Evolutionary conservation across 805 yeast genomes (phyloP).

Genomic region (Lachancea kluyveri): DNA sequence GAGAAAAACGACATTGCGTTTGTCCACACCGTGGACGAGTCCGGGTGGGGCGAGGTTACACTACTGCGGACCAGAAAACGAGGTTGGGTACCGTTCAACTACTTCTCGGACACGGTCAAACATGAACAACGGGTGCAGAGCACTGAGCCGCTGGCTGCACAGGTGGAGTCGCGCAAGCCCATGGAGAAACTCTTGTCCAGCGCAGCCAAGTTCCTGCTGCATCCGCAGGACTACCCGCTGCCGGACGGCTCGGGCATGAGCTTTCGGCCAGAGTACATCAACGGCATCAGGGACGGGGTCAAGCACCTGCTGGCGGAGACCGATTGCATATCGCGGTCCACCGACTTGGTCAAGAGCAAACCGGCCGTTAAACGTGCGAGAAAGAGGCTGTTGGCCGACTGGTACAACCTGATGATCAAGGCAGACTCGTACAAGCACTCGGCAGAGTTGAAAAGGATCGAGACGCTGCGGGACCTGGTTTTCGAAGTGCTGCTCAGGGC

Average conservation of each 20-base stretch:
- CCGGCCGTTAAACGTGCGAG: slow-evolving; percentile 58
- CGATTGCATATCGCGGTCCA: slow-evolving; percentile 69
- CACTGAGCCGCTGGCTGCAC: slow-evolving; percentile 3
- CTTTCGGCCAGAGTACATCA: slow-evolving; percentile 51
- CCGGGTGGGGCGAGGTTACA: slow-evolving; percentile 88
- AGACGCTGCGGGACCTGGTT: slow-evolving; percentile 54
- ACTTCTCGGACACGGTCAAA: slow-evolving; percentile 46
- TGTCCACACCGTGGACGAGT: slow-evolving; percentile 70
- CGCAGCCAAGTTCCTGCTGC: slow-evolving; percentile 58
- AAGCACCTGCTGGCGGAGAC: slow-evolving; percentile 57
- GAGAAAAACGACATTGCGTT: slow-evolving; percentile 65
- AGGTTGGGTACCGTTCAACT: slow-evolving; percentile 87
- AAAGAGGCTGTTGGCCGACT: slow-evolving; percentile 66
- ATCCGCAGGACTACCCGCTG: slow-evolving; percentile 49
- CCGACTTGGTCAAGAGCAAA: slow-evolving; percentile 57
- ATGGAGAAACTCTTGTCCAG: slow-evolving; percentile 50
- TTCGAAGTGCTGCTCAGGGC: slow-evolving; percentile 65
- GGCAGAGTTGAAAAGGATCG: slow-evolving; percentile 49
- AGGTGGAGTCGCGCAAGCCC: slow-evolving; percentile 39
- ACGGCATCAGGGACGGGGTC: slow-evolving; percentile 69
- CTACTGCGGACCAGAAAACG: slow-evolving; percentile 52
- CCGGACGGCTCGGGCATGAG: slow-evolving; percentile 35
- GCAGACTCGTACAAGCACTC: slow-evolving; percentile 72
- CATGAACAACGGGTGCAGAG: slow-evolving; percentile 11
- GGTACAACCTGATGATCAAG: slow-evolving; percentile 72